Evolutionary conservation across 2,329 filamentous ascomycete species (phyloP), one percentile per base, ranked within the genome.

Genomic region (Pseudogymnoascus verrucosus): DNA sequence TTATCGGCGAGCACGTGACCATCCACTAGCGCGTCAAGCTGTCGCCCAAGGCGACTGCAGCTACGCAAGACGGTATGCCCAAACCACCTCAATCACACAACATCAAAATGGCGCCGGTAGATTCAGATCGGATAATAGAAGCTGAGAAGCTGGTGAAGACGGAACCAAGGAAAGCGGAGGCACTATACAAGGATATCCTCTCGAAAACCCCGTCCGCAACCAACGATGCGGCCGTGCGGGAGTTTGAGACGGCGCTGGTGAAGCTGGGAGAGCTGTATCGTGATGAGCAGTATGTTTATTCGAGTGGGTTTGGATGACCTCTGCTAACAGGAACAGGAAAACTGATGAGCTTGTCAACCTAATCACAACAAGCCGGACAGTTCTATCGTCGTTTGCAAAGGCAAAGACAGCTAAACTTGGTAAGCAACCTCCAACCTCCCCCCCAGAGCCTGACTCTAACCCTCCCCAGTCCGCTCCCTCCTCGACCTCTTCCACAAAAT

Each of bases 351-450:
- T 99, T 65, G 91, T 96, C 67, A 88, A 92, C 71, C 84, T 99
- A 69, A 89, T 99, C 72, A 93, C 89, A 74, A 90, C 91, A 76
- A 96, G 92, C 77, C 87, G 93, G 74, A 89, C 90, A 68, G 90
- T 95, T 51, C 87, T 99, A 68, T 97, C 93, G 64, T 95, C 91
- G 68, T 98, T 99, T 77, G 95, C 95, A 68, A 97, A 98, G 82
- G 95, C 96, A 67, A 99, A 99, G 85, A 98, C 95, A 34, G 91
- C 95, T 64, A 99, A 99, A 80, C 83, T 99, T 67, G 91, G 95
- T 98, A 87, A 68, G 88, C 51, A 57, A n/a, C 12, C 21, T 10
- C 8, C 16, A 47, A 23, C 14, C 37, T 63, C 8, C 31, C 51
- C 51, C 28, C n/a, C 60, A 59, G 37, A 65, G 39, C 7, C 34